A percentile compares a stretch with the other conserved stretches of the same genome.
These are phyloP conservation scores for Cutaneotrichosporon spelunceum DNA, from an alignment of 1,284 basidiomycete genomes.

Conservation along the genomic window DNA sequence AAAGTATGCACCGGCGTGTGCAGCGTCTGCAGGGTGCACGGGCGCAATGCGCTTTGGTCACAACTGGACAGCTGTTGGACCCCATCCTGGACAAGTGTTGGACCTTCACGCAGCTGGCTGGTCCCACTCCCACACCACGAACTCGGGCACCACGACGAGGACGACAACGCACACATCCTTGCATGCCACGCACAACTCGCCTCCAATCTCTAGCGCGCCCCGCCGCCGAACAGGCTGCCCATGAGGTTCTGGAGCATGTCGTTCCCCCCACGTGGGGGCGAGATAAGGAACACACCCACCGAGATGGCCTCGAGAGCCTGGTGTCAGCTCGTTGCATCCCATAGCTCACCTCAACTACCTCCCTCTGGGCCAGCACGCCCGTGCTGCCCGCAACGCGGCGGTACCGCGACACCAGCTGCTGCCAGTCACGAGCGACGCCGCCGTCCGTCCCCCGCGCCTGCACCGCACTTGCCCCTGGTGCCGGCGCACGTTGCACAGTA, in stretches of 20 bases:
- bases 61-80: too few relatives aligned
- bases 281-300: slow-evolving; percentile 69
- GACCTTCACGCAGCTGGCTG: too few relatives aligned
- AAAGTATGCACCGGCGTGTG: too few relatives aligned
- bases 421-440: slow-evolving; percentile 64
- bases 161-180: slow-evolving; percentile 1
- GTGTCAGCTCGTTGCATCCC: slow-evolving; percentile 11
- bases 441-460: slow-evolving; percentile 59
- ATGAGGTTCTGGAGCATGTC: slow-evolving; percentile 80
- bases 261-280: slow-evolving; percentile 65
- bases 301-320: slow-evolving; percentile 63
- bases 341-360: slow-evolving; percentile 68
- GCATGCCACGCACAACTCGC: not conserved
- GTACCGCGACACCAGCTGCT: slow-evolving; percentile 75
- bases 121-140: not conserved
- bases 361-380: slow-evolving; percentile 61
- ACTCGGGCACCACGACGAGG: not conserved
- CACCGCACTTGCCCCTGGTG: slow-evolving; percentile 53
- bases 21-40: too few relatives aligned
- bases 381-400: slow-evolving; percentile 55
- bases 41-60: too few relatives aligned
- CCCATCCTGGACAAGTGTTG: too few relatives aligned
- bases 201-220: slow-evolving; percentile 10
- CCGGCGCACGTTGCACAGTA: slow-evolving; percentile 72
- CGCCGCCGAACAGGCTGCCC: slow-evolving; percentile 72